These are phyloP conservation scores for Vitis hybrid DNA, from an alignment of 177 flowering plant genomes.

Conservation along the genomic window DNA sequence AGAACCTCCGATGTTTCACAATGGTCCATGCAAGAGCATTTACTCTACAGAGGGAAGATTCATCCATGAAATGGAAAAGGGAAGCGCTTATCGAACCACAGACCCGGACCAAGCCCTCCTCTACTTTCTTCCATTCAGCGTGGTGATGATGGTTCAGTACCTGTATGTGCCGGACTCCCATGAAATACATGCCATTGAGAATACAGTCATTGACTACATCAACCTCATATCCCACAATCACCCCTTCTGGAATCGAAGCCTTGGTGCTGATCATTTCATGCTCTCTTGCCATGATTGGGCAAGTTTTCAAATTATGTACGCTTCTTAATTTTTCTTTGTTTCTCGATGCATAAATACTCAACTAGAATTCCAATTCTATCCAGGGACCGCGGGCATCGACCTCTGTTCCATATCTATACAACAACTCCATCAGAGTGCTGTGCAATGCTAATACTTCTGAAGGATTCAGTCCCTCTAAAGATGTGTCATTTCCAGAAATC, in stretches of 20 bases:
- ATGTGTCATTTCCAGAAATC: slow-evolving; percentile 47
- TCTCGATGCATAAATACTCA: too few species aligned
- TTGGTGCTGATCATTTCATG: slow-evolving; percentile 55
- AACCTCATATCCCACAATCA: slow-evolving; percentile 22
- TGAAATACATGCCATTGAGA: slow-evolving; percentile 24
- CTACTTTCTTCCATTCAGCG: slow-evolving; percentile 52
- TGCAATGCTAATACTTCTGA: slow-evolving; percentile 58
- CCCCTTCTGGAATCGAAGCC: slow-evolving; percentile 54
- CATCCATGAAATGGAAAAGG: slow-evolving; percentile 40
- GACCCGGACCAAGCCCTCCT: slow-evolving; percentile 40
- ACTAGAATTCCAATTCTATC: neutral
- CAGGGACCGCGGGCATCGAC: slow-evolving; percentile 41
- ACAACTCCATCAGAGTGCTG: slow-evolving; percentile 45
- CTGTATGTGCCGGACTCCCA: slow-evolving; percentile 30
- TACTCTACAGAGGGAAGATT: slow-evolving; percentile 53
- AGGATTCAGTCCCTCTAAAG: slow-evolving; percentile 47
- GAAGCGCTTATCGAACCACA: slow-evolving; percentile 18
- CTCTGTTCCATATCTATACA: slow-evolving; percentile 30
- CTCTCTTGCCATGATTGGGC: slow-evolving; percentile 61
- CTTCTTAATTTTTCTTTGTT: neutral
- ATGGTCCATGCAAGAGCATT: slow-evolving; percentile 43
- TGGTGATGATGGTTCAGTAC: slow-evolving; percentile 40
- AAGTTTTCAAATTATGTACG: neutral
- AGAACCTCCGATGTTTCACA: slow-evolving; percentile 43
- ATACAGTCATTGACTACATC: slow-evolving; percentile 35